Evolutionary conservation across 1,139 yeast species (phyloP).

Genomic region (Yamadazyma oceani): DNA sequence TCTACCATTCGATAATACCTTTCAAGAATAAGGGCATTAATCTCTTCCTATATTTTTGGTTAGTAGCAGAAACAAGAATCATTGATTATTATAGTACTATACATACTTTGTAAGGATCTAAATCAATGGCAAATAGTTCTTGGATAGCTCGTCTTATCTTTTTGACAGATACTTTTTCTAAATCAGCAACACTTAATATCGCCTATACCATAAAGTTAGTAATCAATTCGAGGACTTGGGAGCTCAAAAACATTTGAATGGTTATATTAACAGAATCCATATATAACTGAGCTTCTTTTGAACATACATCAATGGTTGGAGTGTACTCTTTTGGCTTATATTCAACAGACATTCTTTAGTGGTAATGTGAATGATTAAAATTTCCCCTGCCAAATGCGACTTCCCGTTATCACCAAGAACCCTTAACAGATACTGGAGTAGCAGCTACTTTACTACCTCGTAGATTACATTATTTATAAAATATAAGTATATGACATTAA

Average conservation of each 20-base stretch:
- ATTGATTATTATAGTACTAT: too few species aligned
- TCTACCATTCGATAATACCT: slow-evolving; percentile 55
- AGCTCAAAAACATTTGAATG: too few species aligned
- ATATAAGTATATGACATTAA: slow-evolving; percentile 2
- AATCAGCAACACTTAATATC: slow-evolving; percentile 69
- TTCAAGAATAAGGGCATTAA: slow-evolving; percentile 61
- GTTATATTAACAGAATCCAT: too few species aligned
- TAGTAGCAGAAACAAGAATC: not conserved
- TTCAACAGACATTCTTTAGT: slow-evolving; percentile 1
- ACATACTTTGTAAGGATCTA: slow-evolving; percentile 50
- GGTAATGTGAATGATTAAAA: not conserved
- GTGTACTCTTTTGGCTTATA: slow-evolving; percentile 34
- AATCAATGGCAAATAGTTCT: slow-evolving; percentile 60
- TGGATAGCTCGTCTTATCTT: slow-evolving; percentile 69
- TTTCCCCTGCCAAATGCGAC: not conserved
- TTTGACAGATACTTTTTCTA: slow-evolving; percentile 71
- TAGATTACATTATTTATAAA: not conserved
- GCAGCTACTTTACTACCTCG: too few species aligned
- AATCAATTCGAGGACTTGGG: slow-evolving; percentile 3
- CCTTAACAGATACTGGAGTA: too few species aligned
- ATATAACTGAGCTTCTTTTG: not conserved
- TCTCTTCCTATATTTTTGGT: slow-evolving; percentile 36
- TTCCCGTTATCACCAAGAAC: too few species aligned
- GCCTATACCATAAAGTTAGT: slow-evolving; percentile 48
- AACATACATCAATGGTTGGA: slow-evolving; percentile 71